Base-by-base conservation (phyloP, 768 basidiomycete species). In the Lentinula guzmanii region DNA sequence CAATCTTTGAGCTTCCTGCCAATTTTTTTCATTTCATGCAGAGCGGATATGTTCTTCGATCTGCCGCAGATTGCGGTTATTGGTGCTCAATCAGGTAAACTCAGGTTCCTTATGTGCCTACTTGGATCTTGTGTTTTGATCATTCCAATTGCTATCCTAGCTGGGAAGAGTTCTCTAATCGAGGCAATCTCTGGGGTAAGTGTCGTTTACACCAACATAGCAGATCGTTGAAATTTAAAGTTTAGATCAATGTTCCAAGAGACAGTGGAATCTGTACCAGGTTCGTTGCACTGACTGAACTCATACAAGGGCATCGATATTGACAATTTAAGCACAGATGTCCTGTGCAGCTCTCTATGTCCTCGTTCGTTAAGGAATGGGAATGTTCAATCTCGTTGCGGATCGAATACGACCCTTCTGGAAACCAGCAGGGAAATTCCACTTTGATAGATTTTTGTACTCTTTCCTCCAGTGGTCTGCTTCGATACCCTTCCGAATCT, bases 221-320 rank as follows among this genome's bases (percentile, higher is more conserved):
- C 45, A 34, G 31, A 15, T 50, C 35, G n/a, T 45, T 52, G 53
- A 37, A n/a, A 13, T n/a, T 7, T 5, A 13, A 39, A 8, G 15
- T 31, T 7, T 43, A 86, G 86, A 82, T 86, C 34, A 82, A 72
- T 53, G 84, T 87, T 33, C 85, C 86, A 10, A 73, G 86, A 35
- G 86, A 86, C 45, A 82, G 81, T 46, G 84, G 84, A 21, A 86
- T 83, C 0, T 86, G 85, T 57, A 86, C 83, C 0, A 74, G 82
- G 85, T 81, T 62, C 4, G n/a, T 59, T 2, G 46, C 24, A 34
- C 16, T n/a, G 13, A 13, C 6, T 64, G 15, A 3, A 28, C 15
- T 18, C 34, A 6, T 39, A 18, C 1, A 33, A 37, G 11, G 11
- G n/a, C 9, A 8, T n/a, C n/a, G 28, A 24, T n/a, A 55, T 56